These are phyloP conservation scores for Amanita phalloides DNA, from an alignment of 768 basidiomycete species.

Conservation along the genomic window DNA sequence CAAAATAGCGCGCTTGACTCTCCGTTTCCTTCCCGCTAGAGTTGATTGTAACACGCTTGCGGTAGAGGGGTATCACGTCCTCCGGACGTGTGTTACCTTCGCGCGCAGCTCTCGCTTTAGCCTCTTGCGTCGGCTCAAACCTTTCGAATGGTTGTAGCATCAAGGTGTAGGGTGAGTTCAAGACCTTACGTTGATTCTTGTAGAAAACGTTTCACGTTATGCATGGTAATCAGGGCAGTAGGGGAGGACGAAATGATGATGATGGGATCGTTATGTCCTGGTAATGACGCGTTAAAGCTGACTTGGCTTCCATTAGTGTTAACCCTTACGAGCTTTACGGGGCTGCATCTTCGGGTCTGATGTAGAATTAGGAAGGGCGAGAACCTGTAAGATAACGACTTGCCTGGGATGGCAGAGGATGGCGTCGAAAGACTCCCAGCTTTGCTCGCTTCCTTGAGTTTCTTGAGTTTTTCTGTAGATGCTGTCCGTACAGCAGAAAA, in stretches of 20 bases:
- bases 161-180: not conserved
- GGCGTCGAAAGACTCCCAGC: constrained; percentile 26
- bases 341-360: constrained; percentile 50
- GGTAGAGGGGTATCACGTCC: constrained; percentile 82
- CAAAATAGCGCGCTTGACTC: constrained; percentile 59
- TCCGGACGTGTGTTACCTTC: constrained; percentile 70
- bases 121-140: constrained; percentile 69
- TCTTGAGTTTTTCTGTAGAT: constrained; percentile 73
- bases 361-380: not conserved
- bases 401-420: constrained; percentile 28
- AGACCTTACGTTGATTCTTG: constrained; percentile 70
- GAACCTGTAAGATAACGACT: constrained; percentile 4
- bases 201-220: constrained; percentile 90
- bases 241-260: constrained; percentile 97
- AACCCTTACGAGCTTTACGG: constrained; percentile 57
- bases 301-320: not conserved
- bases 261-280: constrained; percentile 80
- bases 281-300: not conserved
- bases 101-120: constrained; percentile 52
- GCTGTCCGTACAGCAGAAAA: constrained; percentile 59
- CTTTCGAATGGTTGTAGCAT: constrained; percentile 18
- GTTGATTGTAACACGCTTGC: constrained; percentile 65
- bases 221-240: constrained; percentile 93
- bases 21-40: constrained; percentile 50
- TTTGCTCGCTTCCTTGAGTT: constrained; percentile 56